phyloP scores from a whole-genome alignment of 805 yeast species.

The Metschnikowia aberdeeniae region DNA sequence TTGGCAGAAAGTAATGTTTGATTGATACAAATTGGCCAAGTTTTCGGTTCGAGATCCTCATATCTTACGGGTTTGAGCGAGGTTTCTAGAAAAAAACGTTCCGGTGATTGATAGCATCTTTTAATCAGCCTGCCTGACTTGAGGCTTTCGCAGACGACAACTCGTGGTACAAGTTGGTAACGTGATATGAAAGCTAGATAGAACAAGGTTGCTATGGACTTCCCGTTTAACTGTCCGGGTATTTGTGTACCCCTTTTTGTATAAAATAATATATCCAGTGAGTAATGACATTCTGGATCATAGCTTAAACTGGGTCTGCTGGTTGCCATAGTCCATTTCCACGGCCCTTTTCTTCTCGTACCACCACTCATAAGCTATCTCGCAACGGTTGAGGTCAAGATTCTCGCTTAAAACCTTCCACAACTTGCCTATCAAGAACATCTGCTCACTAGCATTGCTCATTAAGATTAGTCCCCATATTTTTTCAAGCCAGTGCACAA shows the following conservation, averaged over 20 bases:
- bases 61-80: too few relatives aligned
- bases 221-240: too few relatives aligned
- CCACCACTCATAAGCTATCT: slow-evolving; percentile 61
- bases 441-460: slow-evolving; percentile 35
- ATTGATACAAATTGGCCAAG: neutral
- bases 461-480: slow-evolving; percentile 33
- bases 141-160: too few relatives aligned
- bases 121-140: too few relatives aligned
- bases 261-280: slow-evolving; percentile 1
- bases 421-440: slow-evolving; percentile 35
- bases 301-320: slow-evolving; percentile 6
- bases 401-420: slow-evolving; percentile 59
- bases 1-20: slow-evolving; percentile 44
- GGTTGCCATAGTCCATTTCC: slow-evolving; percentile 8
- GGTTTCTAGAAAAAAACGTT: too few relatives aligned
- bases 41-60: too few relatives aligned
- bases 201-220: too few relatives aligned
- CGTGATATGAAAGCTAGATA: too few relatives aligned
- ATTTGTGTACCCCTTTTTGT: neutral
- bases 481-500: slow-evolving; percentile 46
- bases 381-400: slow-evolving; percentile 53
- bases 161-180: too few relatives aligned
- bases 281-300: neutral
- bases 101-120: too few relatives aligned
- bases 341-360: slow-evolving; percentile 31